Percentiles rank a stretch among this genome's conserved stretches.
These are phyloP conservation scores for Magnaporthiopsis poae DNA, from an alignment of 2,329 filamentous ascomycete genomes.

Conservation along the genomic window DNA sequence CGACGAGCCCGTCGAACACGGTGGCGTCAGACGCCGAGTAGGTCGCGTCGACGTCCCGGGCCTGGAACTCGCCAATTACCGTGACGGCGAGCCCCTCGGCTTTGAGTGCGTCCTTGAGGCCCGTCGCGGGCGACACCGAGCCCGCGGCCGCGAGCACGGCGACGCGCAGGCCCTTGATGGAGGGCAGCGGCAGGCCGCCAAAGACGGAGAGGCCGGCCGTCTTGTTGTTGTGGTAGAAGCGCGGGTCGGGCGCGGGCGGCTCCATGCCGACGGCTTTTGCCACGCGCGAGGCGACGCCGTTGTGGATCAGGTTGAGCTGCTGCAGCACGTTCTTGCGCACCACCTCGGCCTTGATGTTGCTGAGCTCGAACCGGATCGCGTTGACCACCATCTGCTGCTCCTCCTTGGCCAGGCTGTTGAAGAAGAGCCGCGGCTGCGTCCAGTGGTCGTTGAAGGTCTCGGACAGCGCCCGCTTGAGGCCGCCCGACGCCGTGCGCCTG, in stretches of 20 bases:
- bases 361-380: constrained; percentile 61
- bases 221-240: constrained; percentile 59
- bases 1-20: constrained; percentile 53
- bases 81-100: constrained; percentile 44
- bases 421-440: constrained; percentile 64
- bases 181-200: constrained; percentile 41
- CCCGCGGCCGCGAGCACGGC: constrained; percentile 46
- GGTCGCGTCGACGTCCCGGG: constrained; percentile 46
- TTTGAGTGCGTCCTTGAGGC: constrained; percentile 39
- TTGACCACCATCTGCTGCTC: constrained; percentile 67
- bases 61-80: constrained; percentile 51
- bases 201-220: constrained; percentile 54
- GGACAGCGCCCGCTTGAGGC: constrained; percentile 48
- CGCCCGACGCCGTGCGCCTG: constrained; percentile 39
- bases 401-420: constrained; percentile 55
- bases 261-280: constrained; percentile 50
- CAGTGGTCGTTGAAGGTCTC: constrained; percentile 61
- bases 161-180: constrained; percentile 53
- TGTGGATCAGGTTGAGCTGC: constrained; percentile 59
- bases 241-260: constrained; percentile 48
- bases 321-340: constrained; percentile 57
- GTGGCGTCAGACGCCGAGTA: constrained; percentile 57
- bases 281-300: constrained; percentile 58
- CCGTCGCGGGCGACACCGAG: constrained; percentile 38
- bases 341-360: constrained; percentile 44